Conservation (phyloP, 1,284 basidiomycete species). For the Sphagnurus paluster region DNA sequence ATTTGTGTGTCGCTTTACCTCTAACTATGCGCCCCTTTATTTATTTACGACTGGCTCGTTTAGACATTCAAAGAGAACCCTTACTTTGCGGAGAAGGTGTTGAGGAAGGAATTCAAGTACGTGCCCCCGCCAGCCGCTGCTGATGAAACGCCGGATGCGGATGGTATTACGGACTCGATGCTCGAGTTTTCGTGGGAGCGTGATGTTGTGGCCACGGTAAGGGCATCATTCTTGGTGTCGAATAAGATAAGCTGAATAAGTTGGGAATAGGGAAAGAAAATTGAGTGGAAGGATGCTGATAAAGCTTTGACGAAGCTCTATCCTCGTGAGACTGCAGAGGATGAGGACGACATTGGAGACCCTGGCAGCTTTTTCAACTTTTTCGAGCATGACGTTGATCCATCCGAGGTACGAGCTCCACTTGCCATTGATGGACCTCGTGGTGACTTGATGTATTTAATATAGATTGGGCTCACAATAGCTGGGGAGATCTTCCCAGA, state of each 20-base stretch:
- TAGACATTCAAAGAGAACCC: conserved; percentile 84
- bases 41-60: background rate
- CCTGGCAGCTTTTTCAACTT: conserved; percentile 88
- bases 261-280: conserved; percentile 52
- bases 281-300: conserved; percentile 80
- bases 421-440: background rate
- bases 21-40: background rate
- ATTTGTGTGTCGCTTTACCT: conserved; percentile 57
- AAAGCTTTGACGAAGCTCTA: conserved; percentile 78
- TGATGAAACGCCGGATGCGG: conserved; percentile 60
- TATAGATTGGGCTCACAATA: conserved; percentile 67
- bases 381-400: conserved; percentile 69
- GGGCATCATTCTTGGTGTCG: conserved; percentile 21
- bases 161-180: conserved; percentile 74
- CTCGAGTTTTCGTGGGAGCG: conserved; percentile 78
- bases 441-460: background rate
- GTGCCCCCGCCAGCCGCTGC: conserved; percentile 52
- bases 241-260: conserved; percentile 3
- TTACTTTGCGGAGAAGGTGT: conserved; percentile 69
- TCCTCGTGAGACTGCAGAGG: conserved; percentile 63
- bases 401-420: conserved; percentile 58
- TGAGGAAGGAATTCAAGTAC: conserved; percentile 81
- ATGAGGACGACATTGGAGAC: conserved; percentile 61
- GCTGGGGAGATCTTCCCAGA: conserved; percentile 77
- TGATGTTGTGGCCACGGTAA: conserved; percentile 65